Percentiles rank a stretch among this genome's conserved stretches.
Evolutionary conservation across 148 eudicot species (phyloP).

Genomic region (Vaccinium vitisidaea): DNA sequence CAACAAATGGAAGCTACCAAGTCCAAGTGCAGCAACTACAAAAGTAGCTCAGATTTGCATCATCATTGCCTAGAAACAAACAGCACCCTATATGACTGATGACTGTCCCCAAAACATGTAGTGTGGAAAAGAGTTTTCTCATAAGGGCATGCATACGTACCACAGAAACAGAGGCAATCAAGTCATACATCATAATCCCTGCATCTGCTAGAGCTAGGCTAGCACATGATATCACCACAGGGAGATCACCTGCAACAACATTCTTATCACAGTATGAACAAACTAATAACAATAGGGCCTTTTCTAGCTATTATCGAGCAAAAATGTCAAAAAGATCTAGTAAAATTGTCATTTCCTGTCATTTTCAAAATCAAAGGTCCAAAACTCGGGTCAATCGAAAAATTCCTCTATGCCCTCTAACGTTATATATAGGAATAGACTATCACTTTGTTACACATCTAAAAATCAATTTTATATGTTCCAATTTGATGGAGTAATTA

Average conservation of each 20-base stretch:
- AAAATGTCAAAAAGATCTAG: not conserved
- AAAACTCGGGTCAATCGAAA: no score
- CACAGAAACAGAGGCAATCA: constrained; percentile 90
- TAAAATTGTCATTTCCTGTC: constrained; percentile 1
- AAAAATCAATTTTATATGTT: no score
- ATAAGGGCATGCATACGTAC: constrained; percentile 38
- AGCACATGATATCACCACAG: constrained; percentile 92
- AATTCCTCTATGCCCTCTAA: no score
- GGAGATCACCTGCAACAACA: constrained; percentile 77
- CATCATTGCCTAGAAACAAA: not conserved
- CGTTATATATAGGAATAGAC: no score
- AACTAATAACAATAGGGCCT: not conserved
- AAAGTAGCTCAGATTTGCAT: no score
- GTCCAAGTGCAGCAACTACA: no score
- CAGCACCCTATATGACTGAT: not conserved
- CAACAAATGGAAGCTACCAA: no score
- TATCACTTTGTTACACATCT: no score
- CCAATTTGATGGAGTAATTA: no score
- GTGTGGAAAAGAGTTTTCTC: not conserved
- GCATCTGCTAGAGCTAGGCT: constrained; percentile 99
- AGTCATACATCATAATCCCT: constrained; percentile 93
- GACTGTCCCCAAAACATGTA: not conserved
- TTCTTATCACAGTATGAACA: constrained; percentile 5
- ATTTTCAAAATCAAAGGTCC: not conserved
- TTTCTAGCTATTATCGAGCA: not conserved